Percentiles rank a stretch among this genome's conserved stretches.
phyloP scores from a whole-genome alignment of 495 filamentous ascomycete species.

The Ramalina intermedia region DNA sequence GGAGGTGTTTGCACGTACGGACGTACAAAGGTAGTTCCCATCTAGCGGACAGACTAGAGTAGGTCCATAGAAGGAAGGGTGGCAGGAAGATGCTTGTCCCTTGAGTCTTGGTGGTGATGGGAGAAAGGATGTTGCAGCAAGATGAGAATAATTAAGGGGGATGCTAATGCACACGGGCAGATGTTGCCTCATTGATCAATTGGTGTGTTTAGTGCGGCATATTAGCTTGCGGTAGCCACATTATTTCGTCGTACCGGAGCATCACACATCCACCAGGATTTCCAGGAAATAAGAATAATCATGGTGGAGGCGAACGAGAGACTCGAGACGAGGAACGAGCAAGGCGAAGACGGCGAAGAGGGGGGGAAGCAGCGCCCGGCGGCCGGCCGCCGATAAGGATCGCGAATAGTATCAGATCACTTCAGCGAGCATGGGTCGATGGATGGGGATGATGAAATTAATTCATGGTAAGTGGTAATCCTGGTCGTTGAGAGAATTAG shows the following conservation, averaged over 20 bases:
- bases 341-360: not conserved
- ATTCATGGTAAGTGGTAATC: too few species aligned
- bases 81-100: not conserved
- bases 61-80: not conserved
- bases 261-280: not conserved
- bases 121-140: not conserved
- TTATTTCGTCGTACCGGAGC: not conserved
- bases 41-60: slow-evolving; percentile 1
- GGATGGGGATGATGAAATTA: too few species aligned
- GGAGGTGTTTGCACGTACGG: too few species aligned
- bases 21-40: not conserved
- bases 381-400: slow-evolving; percentile 11
- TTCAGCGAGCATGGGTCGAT: not conserved
- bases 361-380: not conserved
- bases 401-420: not conserved
- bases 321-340: not conserved
- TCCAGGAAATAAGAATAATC: not conserved
- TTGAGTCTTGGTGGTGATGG: not conserved
- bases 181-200: not conserved
- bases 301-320: too few species aligned
- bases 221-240: not conserved
- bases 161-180: not conserved
- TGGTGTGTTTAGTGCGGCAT: not conserved
- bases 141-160: not conserved
- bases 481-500: too few species aligned